Evolutionary conservation across 345 rosid species (phyloP).

Genomic region (Citrus cavaleriei): DNA sequence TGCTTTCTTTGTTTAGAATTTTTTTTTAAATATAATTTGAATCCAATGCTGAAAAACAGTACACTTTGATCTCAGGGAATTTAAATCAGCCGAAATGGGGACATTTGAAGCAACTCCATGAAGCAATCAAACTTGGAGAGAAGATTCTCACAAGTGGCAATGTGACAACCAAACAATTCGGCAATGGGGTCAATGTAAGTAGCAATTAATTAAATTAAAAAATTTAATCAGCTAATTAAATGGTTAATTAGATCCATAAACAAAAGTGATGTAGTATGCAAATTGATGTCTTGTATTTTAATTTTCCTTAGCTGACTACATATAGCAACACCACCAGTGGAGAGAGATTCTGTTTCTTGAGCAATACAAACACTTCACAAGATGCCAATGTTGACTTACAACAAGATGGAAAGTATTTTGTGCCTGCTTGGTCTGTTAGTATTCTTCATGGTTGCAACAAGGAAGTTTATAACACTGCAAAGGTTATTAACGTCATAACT

Average conservation of each 20-base stretch:
- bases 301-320: neutral
- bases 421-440: slow-evolving; percentile 30
- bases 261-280: neutral
- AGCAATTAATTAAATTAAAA: neutral
- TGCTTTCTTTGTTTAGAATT: too few species aligned
- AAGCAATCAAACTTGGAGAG: neutral
- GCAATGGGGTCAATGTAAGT: neutral
- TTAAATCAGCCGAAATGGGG: slow-evolving; percentile 29
- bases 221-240: too few species aligned
- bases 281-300: neutral
- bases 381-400: neutral
- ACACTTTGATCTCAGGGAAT: neutral
- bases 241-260: neutral
- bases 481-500: neutral
- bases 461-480: slow-evolving; percentile 28
- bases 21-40: too few species aligned
- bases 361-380: neutral
- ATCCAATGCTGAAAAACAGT: too few species aligned
- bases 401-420: neutral
- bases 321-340: neutral
- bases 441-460: slow-evolving; percentile 17
- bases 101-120: slow-evolving; percentile 24
- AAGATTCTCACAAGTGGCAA: slow-evolving; percentile 2
- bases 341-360: neutral
- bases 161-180: neutral